A percentile compares a stretch with the other conserved stretches of the same genome.
Conservation (phyloP, 345 rosid genomes). For the Limnanthes douglasii region DNA sequence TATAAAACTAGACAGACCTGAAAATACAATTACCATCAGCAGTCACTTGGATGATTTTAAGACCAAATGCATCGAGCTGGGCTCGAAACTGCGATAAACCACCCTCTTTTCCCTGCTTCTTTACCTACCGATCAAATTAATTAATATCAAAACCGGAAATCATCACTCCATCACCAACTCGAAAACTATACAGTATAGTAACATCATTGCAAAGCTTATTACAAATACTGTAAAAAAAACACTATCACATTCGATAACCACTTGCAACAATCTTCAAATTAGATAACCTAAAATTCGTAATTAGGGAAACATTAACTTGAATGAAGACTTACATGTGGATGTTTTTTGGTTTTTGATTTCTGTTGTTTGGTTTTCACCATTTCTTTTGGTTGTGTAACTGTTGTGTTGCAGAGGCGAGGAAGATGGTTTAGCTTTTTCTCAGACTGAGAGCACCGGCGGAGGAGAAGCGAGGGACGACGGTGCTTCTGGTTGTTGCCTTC, state of each 20-base stretch:
- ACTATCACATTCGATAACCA: neutral
- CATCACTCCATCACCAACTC: neutral
- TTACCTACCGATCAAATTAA: slow-evolving; percentile 27
- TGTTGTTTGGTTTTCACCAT: slow-evolving; percentile 77
- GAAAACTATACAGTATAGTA: too few relatives aligned
- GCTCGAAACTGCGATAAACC: slow-evolving; percentile 41
- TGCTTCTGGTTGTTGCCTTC: too few relatives aligned
- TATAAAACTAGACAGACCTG: slow-evolving; percentile 49
- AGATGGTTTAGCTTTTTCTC: too few relatives aligned
- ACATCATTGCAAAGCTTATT: neutral
- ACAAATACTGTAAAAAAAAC: neutral
- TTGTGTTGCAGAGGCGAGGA: too few relatives aligned
- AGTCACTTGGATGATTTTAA: slow-evolving; percentile 60
- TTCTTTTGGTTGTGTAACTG: too few relatives aligned
- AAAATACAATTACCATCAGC: slow-evolving; percentile 95
- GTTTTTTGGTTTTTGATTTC: slow-evolving; percentile 48
- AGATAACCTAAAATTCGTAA: neutral
- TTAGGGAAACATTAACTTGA: neutral
- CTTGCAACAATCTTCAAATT: neutral
- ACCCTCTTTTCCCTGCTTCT: slow-evolving; percentile 56
- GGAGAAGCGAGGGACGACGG: too few relatives aligned
- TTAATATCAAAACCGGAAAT: neutral
- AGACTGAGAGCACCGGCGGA: too few relatives aligned
- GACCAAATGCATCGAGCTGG: slow-evolving; percentile 61
- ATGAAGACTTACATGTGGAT: slow-evolving; percentile 26